phyloP scores from a whole-genome alignment of 305 asterid species.

The Fraxinus platypoda region DNA sequence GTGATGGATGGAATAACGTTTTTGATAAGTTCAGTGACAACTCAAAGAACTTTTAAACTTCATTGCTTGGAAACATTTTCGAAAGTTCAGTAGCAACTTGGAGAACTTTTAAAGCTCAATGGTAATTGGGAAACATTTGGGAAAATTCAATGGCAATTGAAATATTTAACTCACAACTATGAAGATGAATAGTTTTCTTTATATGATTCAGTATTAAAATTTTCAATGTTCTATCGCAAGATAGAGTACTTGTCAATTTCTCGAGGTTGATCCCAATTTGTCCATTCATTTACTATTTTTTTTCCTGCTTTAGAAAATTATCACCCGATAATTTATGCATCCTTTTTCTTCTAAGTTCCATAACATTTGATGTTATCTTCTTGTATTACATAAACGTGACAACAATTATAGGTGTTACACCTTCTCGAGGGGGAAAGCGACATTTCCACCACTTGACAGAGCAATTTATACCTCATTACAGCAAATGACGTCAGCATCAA shows the following conservation, averaged over 20 bases:
- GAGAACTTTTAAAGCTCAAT: background rate
- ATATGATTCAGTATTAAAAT: background rate
- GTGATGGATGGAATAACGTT: background rate
- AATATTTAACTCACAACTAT: background rate
- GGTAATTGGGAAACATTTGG: background rate
- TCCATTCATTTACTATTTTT: background rate
- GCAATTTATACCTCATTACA: conserved; percentile 49
- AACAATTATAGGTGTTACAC: conserved; percentile 53
- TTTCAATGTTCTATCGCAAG: background rate
- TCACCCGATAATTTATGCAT: background rate
- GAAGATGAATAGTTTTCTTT: background rate
- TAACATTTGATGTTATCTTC: background rate
- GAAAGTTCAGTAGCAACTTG: background rate
- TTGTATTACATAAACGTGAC: background rate
- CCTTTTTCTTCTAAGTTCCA: background rate
- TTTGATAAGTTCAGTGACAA: background rate
- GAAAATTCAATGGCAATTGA: background rate
- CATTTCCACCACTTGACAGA: conserved; percentile 53
- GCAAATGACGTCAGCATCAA: conserved; percentile 11
- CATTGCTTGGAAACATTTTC: background rate
- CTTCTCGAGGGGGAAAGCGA: conserved; percentile 72
- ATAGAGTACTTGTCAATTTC: background rate
- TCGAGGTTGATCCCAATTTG: background rate
- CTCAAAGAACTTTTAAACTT: background rate
- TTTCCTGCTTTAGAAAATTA: background rate